Evolutionary conservation across 495 filamentous ascomycete species (phyloP), one percentile per base, ranked within the genome.

Genomic region (Aspergillus saccharolyticus): DNA sequence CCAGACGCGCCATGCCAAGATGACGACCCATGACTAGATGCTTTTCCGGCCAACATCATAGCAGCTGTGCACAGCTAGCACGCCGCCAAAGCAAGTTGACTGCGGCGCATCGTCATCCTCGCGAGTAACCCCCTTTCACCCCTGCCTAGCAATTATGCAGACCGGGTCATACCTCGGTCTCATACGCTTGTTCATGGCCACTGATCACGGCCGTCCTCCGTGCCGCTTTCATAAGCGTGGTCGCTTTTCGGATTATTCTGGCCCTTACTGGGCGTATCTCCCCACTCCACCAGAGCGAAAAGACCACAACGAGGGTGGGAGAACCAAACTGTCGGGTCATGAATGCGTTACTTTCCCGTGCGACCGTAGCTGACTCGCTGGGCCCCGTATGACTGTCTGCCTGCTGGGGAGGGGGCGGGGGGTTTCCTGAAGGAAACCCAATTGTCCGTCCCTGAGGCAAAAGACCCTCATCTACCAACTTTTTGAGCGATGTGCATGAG

Each of bases 1-100:
- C 44, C 55, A 18, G 42, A 74, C 70, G 69, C 71, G 71, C 70
- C 66, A 57, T 63, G 73, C 73, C 70, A 76, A 76, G 73, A 53
- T 21, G 60, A 63, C 65, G 57, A 59, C 61, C 66, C 61, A 39
- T 39, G 4, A 39, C 10, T 39, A 42, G 25, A 44, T 60, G 63
- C 63, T 59, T 39, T 39, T 5, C 33, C 10, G 33, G 65, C 43
- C 45, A 61, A 52, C 54, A 55, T 62, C 63, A 42, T 18, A 46
- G 44, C 17, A 46, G 18, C 44, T 46, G 44, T 15, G 8, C 18
- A 5, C 44, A 46, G 56, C 53, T 59, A 62, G 55, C 63, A 58
- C 57, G 47, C 10, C 39, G 50, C 57, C 59, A 39, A 39, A 52
- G 69, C 66, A 68, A 46, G 55, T 58, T 66, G 69, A 71, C 69